A percentile compares a stretch with the other conserved stretches of the same genome.
phyloP scores from a whole-genome alignment of 140 eudicot species.

The Oenanthe javanica region DNA sequence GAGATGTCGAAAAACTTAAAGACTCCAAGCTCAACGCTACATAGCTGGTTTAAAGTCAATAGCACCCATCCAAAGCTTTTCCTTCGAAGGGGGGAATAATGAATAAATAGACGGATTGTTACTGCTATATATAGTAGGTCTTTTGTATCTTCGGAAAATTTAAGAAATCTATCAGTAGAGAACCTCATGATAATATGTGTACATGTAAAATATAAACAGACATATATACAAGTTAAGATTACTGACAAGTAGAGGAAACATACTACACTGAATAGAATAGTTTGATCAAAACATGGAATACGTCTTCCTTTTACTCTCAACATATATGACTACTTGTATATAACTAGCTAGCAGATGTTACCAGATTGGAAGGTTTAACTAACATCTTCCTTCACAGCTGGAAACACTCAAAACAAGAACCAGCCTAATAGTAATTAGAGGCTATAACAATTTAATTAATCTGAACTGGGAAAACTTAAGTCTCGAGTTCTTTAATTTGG shows the following conservation, averaged over 20 bases:
- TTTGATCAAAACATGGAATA: not conserved
- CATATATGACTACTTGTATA: not conserved
- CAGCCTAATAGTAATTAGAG: not conserved
- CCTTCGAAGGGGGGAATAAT: no score
- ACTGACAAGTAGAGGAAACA: not conserved
- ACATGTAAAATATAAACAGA: not conserved
- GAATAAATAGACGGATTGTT: no score
- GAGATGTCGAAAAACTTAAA: no score
- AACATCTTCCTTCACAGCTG: conserved; percentile 4
- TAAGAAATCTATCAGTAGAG: not conserved
- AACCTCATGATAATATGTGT: not conserved
- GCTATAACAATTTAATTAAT: not conserved
- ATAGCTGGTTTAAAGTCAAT: no score
- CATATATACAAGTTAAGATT: not conserved
- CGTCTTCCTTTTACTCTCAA: not conserved
- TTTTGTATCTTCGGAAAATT: no score
- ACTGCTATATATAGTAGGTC: no score
- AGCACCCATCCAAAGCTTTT: no score
- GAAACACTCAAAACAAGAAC: conserved; percentile 12
- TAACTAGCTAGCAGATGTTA: not conserved
- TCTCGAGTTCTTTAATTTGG: not conserved
- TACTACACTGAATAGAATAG: not conserved
- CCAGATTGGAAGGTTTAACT: not conserved
- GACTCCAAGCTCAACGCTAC: no score
- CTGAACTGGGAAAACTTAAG: not conserved